Evolutionary conservation across 441 rosid species (phyloP), one percentile per base, ranked within the genome.

Genomic region (Flueggea neowawraea): DNA sequence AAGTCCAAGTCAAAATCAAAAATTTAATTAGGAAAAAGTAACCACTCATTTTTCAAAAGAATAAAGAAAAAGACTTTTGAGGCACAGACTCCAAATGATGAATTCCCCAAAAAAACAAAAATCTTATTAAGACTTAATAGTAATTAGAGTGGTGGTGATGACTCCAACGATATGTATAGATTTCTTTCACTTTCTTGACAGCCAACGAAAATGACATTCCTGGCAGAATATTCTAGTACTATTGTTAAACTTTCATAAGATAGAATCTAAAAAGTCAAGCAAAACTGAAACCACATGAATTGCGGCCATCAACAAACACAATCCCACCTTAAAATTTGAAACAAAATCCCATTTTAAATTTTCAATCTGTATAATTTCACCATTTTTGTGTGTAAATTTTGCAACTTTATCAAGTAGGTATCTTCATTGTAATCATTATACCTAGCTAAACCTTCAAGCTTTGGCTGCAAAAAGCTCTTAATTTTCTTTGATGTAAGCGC

Each of bases 401-500:
- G n/a, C 28, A 14, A 6, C 12, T 2, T 31, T 15, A 31, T 6
- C 52, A 10, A 15, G 17, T 58, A 17, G 54, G 17, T 14, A 6
- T 17, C 33, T 39, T 15, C 39, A 6, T 32, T 13, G 15, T 14
- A n/a, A 39, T 33, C 12, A 55, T n/a, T 22, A 52, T 83, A 88
- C 96, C 96, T 81, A 64, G 92, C 96, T 64, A 88, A 74, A 49
- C 91, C 79, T 72, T 86, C 80, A 54, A 88, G 80, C 69, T 88
- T 84, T 3, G 95, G 95, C 77, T 88, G 86, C 75, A 88, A 76
- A 56, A 88, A 88, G 80, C 95, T 88, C 85, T 84, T 82, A 55
- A 73, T 77, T 72, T 88, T 88, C 82, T 88, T 88, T 47, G 95
- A 85, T 48, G 95, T 88, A 57, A 88, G 95, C 12, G 95, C 95